Evolutionary conservation across 192 early-diverging fungal species (phyloP).

Genomic region (Linnemannia elongata): DNA sequence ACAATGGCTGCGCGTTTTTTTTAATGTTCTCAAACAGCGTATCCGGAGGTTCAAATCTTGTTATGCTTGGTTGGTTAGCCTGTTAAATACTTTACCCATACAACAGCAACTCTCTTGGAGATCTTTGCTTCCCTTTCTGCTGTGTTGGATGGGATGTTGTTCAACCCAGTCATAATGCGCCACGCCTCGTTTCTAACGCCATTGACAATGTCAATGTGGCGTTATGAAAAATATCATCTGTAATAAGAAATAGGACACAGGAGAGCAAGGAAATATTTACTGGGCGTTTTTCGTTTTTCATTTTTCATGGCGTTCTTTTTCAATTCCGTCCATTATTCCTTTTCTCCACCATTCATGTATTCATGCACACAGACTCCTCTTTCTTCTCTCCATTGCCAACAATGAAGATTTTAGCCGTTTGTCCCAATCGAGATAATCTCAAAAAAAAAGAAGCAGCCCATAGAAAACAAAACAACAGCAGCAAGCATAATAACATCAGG

Average conservation of each 20-base stretch:
- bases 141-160: no score
- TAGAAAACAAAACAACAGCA: not conserved
- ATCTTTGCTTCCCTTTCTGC: not conserved
- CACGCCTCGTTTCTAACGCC: no score
- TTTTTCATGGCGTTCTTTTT: not conserved
- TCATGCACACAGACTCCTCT: not conserved
- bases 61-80: not conserved
- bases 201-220: no score
- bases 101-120: not conserved
- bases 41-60: not conserved
- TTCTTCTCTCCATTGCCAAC: not conserved
- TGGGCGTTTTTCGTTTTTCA: no score
- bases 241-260: no score
- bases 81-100: not conserved
- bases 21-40: not conserved
- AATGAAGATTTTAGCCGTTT: not conserved
- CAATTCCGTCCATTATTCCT: not conserved
- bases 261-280: no score
- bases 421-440: slow-evolving; percentile 6
- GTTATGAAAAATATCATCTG: no score
- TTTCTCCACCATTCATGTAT: not conserved
- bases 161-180: no score
- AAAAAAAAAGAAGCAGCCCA: not conserved
- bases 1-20: slow-evolving; percentile 1
- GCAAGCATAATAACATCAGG: not conserved